phyloP scores from a whole-genome alignment of 2,329 filamentous ascomycete species.

The Talaromyces albobiverticillius region DNA sequence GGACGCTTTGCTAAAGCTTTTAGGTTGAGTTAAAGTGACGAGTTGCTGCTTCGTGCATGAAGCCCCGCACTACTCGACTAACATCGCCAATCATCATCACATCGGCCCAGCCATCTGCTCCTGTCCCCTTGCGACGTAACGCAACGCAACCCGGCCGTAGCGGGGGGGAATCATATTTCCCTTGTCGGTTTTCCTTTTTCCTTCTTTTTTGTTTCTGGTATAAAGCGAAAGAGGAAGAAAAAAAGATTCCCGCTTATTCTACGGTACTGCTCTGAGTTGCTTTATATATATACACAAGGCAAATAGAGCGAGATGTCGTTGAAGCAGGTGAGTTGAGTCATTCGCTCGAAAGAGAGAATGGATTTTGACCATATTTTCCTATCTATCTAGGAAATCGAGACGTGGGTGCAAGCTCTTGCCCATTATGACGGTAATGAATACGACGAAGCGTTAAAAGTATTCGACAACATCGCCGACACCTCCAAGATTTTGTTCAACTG shows the following conservation, averaged over 20 bases:
- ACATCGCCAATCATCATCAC: not conserved
- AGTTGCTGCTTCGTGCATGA: conserved; percentile 6
- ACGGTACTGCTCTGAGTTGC: not conserved
- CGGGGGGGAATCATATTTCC: not conserved
- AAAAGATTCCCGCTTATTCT: too few relatives aligned
- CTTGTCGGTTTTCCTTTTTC: not conserved
- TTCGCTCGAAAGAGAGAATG: too few relatives aligned
- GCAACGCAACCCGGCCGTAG: not conserved
- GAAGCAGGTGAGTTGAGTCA: conserved; percentile 55
- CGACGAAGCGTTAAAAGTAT: conserved; percentile 79
- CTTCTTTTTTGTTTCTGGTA: not conserved
- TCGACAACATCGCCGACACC: conserved; percentile 85
- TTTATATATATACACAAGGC: too few relatives aligned
- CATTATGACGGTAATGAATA: conserved; percentile 98
- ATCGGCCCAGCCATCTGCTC: not conserved
- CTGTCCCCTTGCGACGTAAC: not conserved
- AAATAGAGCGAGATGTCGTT: conserved; percentile 50
- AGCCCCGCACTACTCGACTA: conserved; percentile 10
- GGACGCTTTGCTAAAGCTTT: too few relatives aligned
- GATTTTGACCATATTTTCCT: not conserved
- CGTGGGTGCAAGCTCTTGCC: conserved; percentile 87
- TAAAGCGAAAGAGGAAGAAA: too few relatives aligned
- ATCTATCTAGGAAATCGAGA: conserved; percentile 91
- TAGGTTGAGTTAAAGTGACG: too few relatives aligned
- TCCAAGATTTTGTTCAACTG: conserved; percentile 99